Percentiles rank a stretch among this genome's conserved stretches.
Evolutionary conservation across 306 rosid species (phyloP).

Genomic region (Fragaria vesca): DNA sequence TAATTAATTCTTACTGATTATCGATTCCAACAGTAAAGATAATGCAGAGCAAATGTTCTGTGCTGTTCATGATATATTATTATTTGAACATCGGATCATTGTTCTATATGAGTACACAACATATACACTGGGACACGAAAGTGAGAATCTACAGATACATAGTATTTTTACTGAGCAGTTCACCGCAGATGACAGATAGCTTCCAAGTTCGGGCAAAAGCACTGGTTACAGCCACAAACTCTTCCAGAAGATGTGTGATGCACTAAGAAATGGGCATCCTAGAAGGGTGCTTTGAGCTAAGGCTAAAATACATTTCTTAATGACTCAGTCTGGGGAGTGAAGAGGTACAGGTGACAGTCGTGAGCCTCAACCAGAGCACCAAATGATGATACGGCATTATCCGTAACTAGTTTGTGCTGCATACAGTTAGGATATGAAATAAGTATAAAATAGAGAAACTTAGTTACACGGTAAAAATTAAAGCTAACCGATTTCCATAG

Average conservation of each 20-base stretch:
- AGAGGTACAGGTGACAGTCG: conserved; percentile 48
- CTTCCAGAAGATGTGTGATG: background rate
- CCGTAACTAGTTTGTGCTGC: conserved; percentile 64
- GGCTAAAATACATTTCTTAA: conserved; percentile 29
- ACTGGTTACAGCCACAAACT: background rate
- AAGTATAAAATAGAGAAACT: conserved; percentile 10
- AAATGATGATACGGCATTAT: conserved; percentile 59
- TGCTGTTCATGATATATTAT: background rate
- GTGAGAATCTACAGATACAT: background rate
- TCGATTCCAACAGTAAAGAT: background rate
- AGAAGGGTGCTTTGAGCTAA: background rate
- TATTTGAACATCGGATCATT: background rate
- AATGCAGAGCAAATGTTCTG: background rate
- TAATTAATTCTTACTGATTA: background rate
- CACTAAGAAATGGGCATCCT: background rate
- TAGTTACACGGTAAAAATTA: background rate
- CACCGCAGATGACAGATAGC: background rate
- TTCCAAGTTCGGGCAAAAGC: background rate
- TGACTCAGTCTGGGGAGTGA: conserved; percentile 42
- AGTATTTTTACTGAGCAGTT: background rate
- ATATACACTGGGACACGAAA: background rate
- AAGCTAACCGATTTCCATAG: background rate
- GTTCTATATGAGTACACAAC: background rate
- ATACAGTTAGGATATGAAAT: conserved; percentile 15
- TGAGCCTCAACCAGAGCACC: conserved; percentile 65